Evolutionary conservation across 345 rosid genomes (phyloP).

Genomic region (Carallia brachiata): DNA sequence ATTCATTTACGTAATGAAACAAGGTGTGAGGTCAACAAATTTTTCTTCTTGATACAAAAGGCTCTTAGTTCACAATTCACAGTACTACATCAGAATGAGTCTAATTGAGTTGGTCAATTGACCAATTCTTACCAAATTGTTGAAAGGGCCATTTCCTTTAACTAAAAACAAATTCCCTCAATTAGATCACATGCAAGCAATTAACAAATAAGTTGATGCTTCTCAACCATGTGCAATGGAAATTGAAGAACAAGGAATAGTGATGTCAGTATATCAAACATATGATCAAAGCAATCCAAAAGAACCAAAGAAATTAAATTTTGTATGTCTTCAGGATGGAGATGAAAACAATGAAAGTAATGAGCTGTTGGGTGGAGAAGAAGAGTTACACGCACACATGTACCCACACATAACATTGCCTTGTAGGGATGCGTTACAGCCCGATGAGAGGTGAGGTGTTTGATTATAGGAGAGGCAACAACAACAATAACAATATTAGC

Average conservation of each 20-base stretch:
- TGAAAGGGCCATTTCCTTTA: background rate
- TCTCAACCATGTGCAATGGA: too few relatives aligned
- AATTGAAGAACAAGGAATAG: too few relatives aligned
- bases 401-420: conserved; percentile 10
- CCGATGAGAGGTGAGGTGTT: background rate
- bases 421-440: conserved; percentile 19
- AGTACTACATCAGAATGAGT: conserved; percentile 13
- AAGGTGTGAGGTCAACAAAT: conserved; percentile 26
- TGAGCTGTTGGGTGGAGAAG: background rate
- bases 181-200: too few relatives aligned
- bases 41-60: conserved; percentile 19
- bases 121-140: conserved; percentile 11
- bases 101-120: conserved; percentile 7
- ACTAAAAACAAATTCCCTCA: too few relatives aligned
- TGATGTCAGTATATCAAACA: background rate
- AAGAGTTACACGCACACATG: background rate
- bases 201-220: too few relatives aligned
- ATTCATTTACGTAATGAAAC: conserved; percentile 14
- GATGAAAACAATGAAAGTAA: conserved; percentile 26
- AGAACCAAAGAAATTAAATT: background rate
- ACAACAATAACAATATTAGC: too few relatives aligned
- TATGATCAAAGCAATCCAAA: background rate
- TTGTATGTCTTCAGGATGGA: background rate
- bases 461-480: background rate
- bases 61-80: conserved; percentile 14